These are phyloP conservation scores for Termitomyces titanicus DNA, from an alignment of 768 basidiomycete genomes.

Conservation along the genomic window DNA sequence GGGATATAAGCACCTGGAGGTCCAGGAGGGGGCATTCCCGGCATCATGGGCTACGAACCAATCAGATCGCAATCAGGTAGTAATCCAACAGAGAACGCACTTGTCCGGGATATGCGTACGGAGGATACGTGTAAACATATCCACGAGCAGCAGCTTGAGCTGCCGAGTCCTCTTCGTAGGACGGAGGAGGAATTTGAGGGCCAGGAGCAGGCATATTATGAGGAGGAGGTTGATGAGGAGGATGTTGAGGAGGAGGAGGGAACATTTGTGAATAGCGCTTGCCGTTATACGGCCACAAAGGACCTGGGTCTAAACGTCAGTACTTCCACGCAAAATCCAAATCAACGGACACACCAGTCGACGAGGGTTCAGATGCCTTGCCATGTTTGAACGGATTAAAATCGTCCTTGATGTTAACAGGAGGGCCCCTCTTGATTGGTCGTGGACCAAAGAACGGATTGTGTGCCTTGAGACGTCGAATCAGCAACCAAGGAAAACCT, in stretches of 20 bases:
- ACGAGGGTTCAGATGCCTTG: constrained; percentile 72
- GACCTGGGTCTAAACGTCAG: constrained; percentile 38
- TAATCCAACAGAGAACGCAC: constrained; percentile 33
- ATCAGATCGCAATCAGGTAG: background rate
- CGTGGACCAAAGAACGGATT: constrained; percentile 92
- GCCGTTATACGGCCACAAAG: constrained; percentile 86
- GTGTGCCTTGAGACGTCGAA: constrained; percentile 35
- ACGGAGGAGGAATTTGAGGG: constrained; percentile 66
- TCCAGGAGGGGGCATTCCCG: constrained; percentile 73
- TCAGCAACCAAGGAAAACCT: constrained; percentile 6
- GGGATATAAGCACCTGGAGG: constrained; percentile 81
- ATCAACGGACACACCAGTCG: constrained; percentile 56
- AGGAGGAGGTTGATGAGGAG: constrained; percentile 60
- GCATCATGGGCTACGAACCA: constrained; percentile 68
- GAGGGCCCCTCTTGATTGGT: constrained; percentile 65
- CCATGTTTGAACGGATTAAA: constrained; percentile 95
- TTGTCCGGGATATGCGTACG: constrained; percentile 74
- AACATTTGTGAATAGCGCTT: constrained; percentile 83
- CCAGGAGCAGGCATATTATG: constrained; percentile 65
- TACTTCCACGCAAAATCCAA: background rate
- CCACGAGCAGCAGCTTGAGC: constrained; percentile 55
- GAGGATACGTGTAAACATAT: constrained; percentile 74
- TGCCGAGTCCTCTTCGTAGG: constrained; percentile 77
- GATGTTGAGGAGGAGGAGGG: constrained; percentile 53
- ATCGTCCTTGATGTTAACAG: constrained; percentile 90